Percentiles rank a stretch among this genome's conserved stretches.
phyloP scores from a whole-genome alignment of 2,329 filamentous ascomycete genomes.

The Nannizzia gypsea region DNA sequence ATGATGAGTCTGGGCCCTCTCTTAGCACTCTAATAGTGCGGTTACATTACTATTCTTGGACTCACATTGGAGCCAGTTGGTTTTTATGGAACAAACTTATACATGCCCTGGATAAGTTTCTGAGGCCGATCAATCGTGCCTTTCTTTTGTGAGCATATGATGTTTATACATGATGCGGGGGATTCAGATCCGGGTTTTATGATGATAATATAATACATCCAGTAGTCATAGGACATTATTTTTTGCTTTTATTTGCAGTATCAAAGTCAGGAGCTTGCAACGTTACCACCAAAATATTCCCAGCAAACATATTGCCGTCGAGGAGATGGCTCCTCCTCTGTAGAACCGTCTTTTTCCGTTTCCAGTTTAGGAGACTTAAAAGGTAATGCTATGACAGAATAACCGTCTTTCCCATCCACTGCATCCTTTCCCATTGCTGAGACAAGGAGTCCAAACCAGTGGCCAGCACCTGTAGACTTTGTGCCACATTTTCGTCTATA shows the following conservation, averaged over 20 bases:
- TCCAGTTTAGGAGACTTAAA: not conserved
- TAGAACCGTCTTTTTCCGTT: not conserved
- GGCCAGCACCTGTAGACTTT: slow-evolving; percentile 3
- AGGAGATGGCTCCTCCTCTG: not conserved
- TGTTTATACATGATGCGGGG: not conserved
- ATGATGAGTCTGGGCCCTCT: slow-evolving; percentile 11
- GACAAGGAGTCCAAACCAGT: slow-evolving; percentile 28
- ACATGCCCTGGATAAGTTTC: not conserved
- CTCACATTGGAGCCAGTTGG: not conserved
- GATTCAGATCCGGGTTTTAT: not conserved
- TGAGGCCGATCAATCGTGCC: not conserved
- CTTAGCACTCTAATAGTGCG: not conserved
- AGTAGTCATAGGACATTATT: not conserved
- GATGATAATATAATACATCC: not conserved
- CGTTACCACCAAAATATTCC: slow-evolving; percentile 27
- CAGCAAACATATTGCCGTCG: slow-evolving; percentile 24
- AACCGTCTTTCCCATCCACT: slow-evolving; percentile 32
- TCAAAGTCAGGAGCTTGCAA: slow-evolving; percentile 3
- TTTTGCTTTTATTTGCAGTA: not conserved
- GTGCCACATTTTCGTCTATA: slow-evolving; percentile 8
- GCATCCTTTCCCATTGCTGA: slow-evolving; percentile 25
- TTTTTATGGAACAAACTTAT: slow-evolving; percentile 3
- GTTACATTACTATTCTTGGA: slow-evolving; percentile 8
- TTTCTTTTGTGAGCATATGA: not conserved
- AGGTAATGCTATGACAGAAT: slow-evolving; percentile 22